Base-by-base conservation (phyloP, 148 eudicot genomes). In the Cornus kousa region DNA sequence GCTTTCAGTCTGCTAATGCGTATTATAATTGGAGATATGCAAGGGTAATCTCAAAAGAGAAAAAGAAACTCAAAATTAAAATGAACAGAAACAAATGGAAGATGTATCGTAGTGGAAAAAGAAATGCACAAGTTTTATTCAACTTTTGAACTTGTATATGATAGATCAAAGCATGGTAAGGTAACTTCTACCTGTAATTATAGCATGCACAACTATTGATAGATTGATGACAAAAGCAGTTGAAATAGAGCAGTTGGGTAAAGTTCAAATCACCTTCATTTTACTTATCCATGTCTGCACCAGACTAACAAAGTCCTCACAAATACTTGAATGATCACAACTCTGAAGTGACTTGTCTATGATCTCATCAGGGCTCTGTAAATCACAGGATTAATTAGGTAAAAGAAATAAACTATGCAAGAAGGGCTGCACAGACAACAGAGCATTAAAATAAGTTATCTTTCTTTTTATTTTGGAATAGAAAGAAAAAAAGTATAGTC, bases 361-460 rank as follows among this genome's bases (percentile, higher is more conserved):
- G 67, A 96, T 96, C 84, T 96, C 99, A 85, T 93, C 97, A 73
- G 84, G 95, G 81, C 97, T 90, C 99, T 96, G 92, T 85, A 86
- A 62, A 82, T 74, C 77, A 84, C 48, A 70, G 71, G 66, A 80
- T 70, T 67, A 72, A 79, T 71, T 68, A 74, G 31, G n/a, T 7
- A 66, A 66, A 72, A 60, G 40, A 32, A 40, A 62, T 19, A 62
- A 64, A 28, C 50, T 62, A 71, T 39, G 62, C 20, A 62, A 43
- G 69, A 33, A 67, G 75, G 19, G 14, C 17, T 17, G 7, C 59
- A 53, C 17, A 16, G 59, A 53, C 59, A 53, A 53, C 17, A 14
- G 59, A 53, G 59, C 53, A 48, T 48, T 11, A 35, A 35, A 35
- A 35, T 35, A 35, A 35, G 37, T 35, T 35, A 2, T 35, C 37